phyloP scores from a whole-genome alignment of 2,329 filamentous ascomycete species.

The Aspergillus tubingensis region DNA sequence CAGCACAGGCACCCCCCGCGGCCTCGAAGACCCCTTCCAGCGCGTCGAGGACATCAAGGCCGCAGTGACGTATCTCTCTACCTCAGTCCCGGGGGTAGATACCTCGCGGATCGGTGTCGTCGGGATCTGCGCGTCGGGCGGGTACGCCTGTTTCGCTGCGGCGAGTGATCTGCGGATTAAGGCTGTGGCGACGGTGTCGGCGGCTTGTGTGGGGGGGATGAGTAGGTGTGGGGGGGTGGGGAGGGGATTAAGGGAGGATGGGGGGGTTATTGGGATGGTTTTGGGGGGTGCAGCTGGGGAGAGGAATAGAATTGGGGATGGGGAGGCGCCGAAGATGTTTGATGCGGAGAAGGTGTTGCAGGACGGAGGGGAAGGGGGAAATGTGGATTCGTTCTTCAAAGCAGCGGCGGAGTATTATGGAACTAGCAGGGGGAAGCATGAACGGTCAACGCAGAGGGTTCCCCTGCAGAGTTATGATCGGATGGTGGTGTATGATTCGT shows the following conservation, averaged over 20 bases:
- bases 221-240: slow-evolving; percentile 11
- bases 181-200: slow-evolving; percentile 39
- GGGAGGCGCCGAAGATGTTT: slow-evolving; percentile 9
- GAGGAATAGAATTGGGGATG: neutral
- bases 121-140: slow-evolving; percentile 44
- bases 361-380: neutral
- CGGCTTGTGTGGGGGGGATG: slow-evolving; percentile 33
- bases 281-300: slow-evolving; percentile 17
- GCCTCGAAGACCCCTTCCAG: slow-evolving; percentile 42
- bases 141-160: slow-evolving; percentile 38
- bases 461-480: slow-evolving; percentile 24
- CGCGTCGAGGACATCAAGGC: slow-evolving; percentile 40
- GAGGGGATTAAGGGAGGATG: slow-evolving; percentile 4
- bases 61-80: slow-evolving; percentile 38
- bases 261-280: slow-evolving; percentile 1
- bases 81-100: slow-evolving; percentile 27
- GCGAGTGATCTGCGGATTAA: slow-evolving; percentile 43
- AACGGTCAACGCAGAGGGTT: slow-evolving; percentile 21
- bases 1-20: slow-evolving; percentile 37
- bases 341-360: slow-evolving; percentile 5
- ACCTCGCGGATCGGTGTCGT: slow-evolving; percentile 38
- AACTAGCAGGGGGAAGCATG: slow-evolving; percentile 20
- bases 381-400: slow-evolving; percentile 14
- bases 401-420: slow-evolving; percentile 27
- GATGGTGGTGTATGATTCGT: slow-evolving; percentile 29